phyloP scores from a whole-genome alignment of 805 yeast genomes.

The Cyberlindnera japonica region DNA sequence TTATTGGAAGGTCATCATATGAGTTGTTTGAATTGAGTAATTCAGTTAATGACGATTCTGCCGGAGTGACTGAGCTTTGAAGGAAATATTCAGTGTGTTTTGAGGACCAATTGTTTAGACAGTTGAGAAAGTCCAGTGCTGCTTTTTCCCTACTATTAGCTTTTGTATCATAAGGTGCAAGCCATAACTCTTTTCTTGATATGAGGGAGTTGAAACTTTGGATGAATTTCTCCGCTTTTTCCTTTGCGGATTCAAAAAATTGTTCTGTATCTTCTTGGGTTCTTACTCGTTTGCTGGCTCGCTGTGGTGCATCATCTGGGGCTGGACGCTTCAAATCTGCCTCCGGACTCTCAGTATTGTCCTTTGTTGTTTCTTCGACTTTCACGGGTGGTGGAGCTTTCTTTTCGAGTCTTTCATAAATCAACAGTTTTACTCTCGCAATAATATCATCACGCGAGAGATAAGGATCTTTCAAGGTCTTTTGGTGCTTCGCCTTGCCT shows the following conservation, averaged over 20 bases:
- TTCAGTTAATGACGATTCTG: conserved; percentile 26
- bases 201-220: conserved; percentile 7
- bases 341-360: background rate
- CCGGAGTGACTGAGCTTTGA: conserved; percentile 9
- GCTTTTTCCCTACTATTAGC: background rate
- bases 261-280: conserved; percentile 29
- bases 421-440: conserved; percentile 34
- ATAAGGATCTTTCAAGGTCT: conserved; percentile 46
- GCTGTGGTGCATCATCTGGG: conserved; percentile 29
- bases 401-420: conserved; percentile 1
- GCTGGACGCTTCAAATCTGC: conserved; percentile 15
- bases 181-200: conserved; percentile 1
- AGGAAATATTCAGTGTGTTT: conserved; percentile 27
- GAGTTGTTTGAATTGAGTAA: conserved; percentile 30
- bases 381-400: background rate
- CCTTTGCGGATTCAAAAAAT: background rate
- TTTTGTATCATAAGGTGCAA: conserved; percentile 10
- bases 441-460: conserved; percentile 45
- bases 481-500: background rate
- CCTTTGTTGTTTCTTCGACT: no score
- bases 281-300: conserved; percentile 38
- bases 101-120: conserved; percentile 24
- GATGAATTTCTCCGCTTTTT: conserved; percentile 10
- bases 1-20: conserved; percentile 18
- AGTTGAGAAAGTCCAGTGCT: conserved; percentile 14